A percentile compares a stretch with the other conserved stretches of the same genome.
Evolutionary conservation across 345 rosid species (phyloP).

Genomic region (Odontarrhena argentea): DNA sequence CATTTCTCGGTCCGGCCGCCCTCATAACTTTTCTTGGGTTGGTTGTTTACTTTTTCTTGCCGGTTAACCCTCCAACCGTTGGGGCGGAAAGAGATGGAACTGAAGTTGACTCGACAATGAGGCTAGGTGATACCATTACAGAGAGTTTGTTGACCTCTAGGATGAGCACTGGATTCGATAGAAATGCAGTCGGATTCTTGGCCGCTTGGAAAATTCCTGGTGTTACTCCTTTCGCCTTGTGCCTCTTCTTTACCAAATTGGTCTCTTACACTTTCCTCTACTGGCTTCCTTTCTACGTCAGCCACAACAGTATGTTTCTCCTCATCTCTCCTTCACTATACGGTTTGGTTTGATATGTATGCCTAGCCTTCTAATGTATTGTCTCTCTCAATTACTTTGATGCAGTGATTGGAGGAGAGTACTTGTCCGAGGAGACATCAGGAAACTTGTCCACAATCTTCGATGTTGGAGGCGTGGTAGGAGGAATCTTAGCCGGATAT

Average conservation of each 20-base stretch:
- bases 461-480: slow-evolving; percentile 94
- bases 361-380: not conserved
- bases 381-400: slow-evolving; percentile 2
- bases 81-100: slow-evolving; percentile 64
- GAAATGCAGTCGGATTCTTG: slow-evolving; percentile 71
- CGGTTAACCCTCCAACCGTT: slow-evolving; percentile 74
- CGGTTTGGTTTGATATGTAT: not conserved
- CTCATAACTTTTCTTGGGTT: slow-evolving; percentile 65
- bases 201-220: slow-evolving; percentile 98
- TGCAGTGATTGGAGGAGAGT: slow-evolving; percentile 86
- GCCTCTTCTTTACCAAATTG: slow-evolving; percentile 92
- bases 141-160: slow-evolving; percentile 62
- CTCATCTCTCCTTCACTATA: not conserved
- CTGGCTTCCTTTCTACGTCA: slow-evolving; percentile 96
- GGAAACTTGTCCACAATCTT: slow-evolving; percentile 87
- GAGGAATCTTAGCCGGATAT: slow-evolving; percentile 90
- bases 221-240: slow-evolving; percentile 87
- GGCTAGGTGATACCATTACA: slow-evolving; percentile 52
- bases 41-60: slow-evolving; percentile 67
- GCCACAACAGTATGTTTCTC: slow-evolving; percentile 71
- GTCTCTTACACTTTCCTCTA: slow-evolving; percentile 97
- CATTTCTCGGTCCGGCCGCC: slow-evolving; percentile 81
- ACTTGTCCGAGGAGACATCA: slow-evolving; percentile 67
- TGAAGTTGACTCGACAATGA: slow-evolving; percentile 58
- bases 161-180: slow-evolving; percentile 44